Percentiles rank a stretch among this genome's conserved stretches.
Evolutionary conservation across 2,329 filamentous ascomycete genomes (phyloP).

Genomic region (Ceratocystis papillata): DNA sequence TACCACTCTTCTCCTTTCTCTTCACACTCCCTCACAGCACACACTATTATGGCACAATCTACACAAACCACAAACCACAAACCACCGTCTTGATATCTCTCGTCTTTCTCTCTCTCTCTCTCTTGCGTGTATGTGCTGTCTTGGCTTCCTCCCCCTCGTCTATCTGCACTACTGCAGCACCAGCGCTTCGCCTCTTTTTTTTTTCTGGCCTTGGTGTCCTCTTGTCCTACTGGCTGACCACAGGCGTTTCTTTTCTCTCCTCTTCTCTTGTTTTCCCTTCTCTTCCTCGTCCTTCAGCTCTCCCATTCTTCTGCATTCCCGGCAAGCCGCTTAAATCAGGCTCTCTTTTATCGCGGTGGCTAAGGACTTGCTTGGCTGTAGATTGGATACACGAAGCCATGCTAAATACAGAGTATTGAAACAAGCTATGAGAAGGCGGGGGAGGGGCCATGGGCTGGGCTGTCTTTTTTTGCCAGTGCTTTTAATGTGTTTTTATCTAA

Average conservation of each 20-base stretch:
- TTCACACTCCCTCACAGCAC: not conserved
- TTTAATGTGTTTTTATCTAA: not conserved
- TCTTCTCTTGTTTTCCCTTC: not conserved
- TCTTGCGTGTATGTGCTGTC: not conserved
- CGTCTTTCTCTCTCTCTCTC: not conserved
- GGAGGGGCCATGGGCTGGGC: not conserved
- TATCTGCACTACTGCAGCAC: not conserved
- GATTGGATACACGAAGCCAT: not conserved
- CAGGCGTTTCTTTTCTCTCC: not conserved
- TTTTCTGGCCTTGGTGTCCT: not conserved
- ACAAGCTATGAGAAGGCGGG: not conserved
- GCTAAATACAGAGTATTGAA: conserved; percentile 6
- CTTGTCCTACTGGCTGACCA: not conserved
- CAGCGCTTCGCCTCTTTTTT: conserved; percentile 13
- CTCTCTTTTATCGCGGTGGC: not conserved
- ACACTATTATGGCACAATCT: not conserved
- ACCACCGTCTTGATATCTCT: not conserved
- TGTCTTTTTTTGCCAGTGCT: not conserved
- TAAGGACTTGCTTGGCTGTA: not conserved
- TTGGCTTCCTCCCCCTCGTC: not conserved
- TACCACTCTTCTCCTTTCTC: not conserved
- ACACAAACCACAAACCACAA: not conserved
- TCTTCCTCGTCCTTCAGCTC: not conserved
- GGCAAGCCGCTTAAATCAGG: not conserved
- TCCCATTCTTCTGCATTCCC: not conserved